phyloP scores from a whole-genome alignment of 306 rosid genomes.

The Begonia fuchsioides region DNA sequence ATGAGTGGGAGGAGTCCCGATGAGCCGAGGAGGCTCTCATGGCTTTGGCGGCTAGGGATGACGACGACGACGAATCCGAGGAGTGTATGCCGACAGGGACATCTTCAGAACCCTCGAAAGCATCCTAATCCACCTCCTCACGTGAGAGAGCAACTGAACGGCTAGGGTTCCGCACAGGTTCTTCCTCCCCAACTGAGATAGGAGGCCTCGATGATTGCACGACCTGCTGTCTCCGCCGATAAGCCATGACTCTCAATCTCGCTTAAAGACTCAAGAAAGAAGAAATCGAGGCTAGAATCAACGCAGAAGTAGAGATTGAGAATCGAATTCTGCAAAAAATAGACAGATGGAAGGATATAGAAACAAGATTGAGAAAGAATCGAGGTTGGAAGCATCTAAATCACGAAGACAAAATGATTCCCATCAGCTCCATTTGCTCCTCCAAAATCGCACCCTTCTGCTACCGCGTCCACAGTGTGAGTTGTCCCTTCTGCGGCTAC shows the following conservation, averaged over 20 bases:
- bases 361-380: no score
- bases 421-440: no score
- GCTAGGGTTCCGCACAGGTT: constrained; percentile 18
- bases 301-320: no score
- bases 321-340: no score
- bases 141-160: constrained; percentile 8
- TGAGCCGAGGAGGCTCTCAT: constrained; percentile 84
- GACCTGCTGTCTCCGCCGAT: constrained; percentile 49
- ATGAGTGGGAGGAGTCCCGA: constrained; percentile 78
- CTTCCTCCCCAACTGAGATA: constrained; percentile 12
- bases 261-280: no score
- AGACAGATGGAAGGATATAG: no score
- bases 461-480: no score
- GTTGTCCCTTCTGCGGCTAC: no score
- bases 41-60: constrained; percentile 86
- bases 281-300: no score
- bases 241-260: constrained; percentile 34
- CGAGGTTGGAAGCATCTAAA: no score
- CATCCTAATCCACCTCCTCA: constrained; percentile 8
- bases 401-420: no score
- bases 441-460: no score
- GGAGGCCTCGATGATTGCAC: constrained; percentile 12
- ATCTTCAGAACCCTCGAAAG: constrained; percentile 5
- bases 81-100: constrained; percentile 10
- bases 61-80: constrained; percentile 23